Evolutionary conservation across 495 filamentous ascomycete species (phyloP).

Genomic region (Aspergillus saccharolyticus): DNA sequence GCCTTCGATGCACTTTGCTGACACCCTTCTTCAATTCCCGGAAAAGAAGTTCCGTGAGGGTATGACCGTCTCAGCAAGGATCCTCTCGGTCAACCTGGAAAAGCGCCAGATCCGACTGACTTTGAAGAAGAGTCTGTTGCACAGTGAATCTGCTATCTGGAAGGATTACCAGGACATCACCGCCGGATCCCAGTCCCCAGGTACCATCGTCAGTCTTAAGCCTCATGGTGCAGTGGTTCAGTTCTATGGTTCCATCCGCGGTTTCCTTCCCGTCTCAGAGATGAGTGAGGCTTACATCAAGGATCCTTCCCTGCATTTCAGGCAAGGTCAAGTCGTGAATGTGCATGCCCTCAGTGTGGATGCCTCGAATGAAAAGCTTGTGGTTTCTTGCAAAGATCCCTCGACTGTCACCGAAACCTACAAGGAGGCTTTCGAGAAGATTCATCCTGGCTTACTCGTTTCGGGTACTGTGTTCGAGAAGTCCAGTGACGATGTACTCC

Average conservation of each 20-base stretch:
- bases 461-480: constrained; percentile 80
- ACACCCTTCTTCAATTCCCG: constrained; percentile 81
- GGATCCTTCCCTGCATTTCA: constrained; percentile 84
- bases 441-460: constrained; percentile 66
- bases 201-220: constrained; percentile 77
- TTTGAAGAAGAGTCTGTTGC: constrained; percentile 88
- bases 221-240: constrained; percentile 80
- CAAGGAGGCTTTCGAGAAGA: constrained; percentile 64
- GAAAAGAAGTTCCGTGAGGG: constrained; percentile 95
- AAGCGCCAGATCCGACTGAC: constrained; percentile 82
- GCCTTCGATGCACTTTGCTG: constrained; percentile 80
- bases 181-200: constrained; percentile 68
- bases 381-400: constrained; percentile 90
- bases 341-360: constrained; percentile 79
- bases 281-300: constrained; percentile 97
- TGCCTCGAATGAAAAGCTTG: constrained; percentile 60
- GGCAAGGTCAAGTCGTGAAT: constrained; percentile 81
- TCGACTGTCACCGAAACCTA: constrained; percentile 68
- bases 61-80: constrained; percentile 71
- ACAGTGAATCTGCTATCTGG: constrained; percentile 73
- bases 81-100: constrained; percentile 71
- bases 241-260: constrained; percentile 78
- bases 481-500: constrained; percentile 67
- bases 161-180: constrained; percentile 65
- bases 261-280: constrained; percentile 85